Evolutionary conservation across 2,329 filamentous ascomycete genomes (phyloP).

Genomic region (Alternaria novae-zelandiae): DNA sequence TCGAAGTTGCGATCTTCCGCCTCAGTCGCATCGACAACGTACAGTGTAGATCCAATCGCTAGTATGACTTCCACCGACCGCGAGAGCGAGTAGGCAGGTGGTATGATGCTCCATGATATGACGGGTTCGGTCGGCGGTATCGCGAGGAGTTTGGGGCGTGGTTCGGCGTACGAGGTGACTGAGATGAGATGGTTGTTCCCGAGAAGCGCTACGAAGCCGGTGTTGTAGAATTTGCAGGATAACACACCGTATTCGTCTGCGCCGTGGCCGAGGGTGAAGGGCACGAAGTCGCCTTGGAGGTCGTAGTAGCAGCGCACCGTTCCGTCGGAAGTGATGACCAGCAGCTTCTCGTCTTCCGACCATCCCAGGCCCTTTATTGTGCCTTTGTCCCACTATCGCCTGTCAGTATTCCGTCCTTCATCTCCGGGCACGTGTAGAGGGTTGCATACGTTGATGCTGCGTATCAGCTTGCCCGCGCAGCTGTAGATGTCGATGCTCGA

Average conservation of each 20-base stretch:
- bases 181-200: conserved; percentile 86
- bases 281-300: conserved; percentile 92
- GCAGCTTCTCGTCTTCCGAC: conserved; percentile 92
- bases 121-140: conserved; percentile 78
- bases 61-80: conserved; percentile 91
- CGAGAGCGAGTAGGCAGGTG: conserved; percentile 86
- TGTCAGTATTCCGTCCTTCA: conserved; percentile 16
- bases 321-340: conserved; percentile 88
- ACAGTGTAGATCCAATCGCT: conserved; percentile 82
- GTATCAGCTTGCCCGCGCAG: conserved; percentile 86
- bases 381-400: conserved; percentile 80
- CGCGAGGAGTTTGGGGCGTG: conserved; percentile 82
- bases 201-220: conserved; percentile 90
- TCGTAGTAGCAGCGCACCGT: conserved; percentile 89
- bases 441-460: conserved; percentile 69
- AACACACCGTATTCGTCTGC: conserved; percentile 87
- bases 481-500: conserved; percentile 94
- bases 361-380: conserved; percentile 88
- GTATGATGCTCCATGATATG: conserved; percentile 86
- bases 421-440: conserved; percentile 1
- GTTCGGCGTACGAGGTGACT: conserved; percentile 90
- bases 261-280: conserved; percentile 88
- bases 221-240: conserved; percentile 89
- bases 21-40: conserved; percentile 85
- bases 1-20: conserved; percentile 90